These are phyloP conservation scores for Cichorium intybus DNA, from an alignment of 140 eudicot genomes.

Conservation along the genomic window DNA sequence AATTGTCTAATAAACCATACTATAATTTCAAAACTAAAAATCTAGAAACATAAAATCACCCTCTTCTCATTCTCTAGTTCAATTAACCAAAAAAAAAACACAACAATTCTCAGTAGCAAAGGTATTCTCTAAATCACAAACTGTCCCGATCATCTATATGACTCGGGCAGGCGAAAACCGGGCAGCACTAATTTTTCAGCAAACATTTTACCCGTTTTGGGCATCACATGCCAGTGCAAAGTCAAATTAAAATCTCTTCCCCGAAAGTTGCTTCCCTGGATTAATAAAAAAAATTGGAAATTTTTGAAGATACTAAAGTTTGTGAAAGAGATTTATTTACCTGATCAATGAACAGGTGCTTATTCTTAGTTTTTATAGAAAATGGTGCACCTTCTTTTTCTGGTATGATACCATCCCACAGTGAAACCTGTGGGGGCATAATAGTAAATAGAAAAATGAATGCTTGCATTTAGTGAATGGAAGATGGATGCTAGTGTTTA, in stretches of 20 bases:
- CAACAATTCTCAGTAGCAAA: neutral
- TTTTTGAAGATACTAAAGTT: no score
- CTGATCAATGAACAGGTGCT: slow-evolving; percentile 79
- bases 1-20: no score
- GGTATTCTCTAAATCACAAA: slow-evolving; percentile 3
- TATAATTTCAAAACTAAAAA: slow-evolving; percentile 13
- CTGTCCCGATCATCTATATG: slow-evolving; percentile 44
- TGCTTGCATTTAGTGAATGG: no score
- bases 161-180: slow-evolving; percentile 70
- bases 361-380: slow-evolving; percentile 61
- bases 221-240: no score
- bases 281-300: neutral
- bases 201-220: slow-evolving; percentile 95
- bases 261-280: slow-evolving; percentile 81
- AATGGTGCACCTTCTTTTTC: slow-evolving; percentile 69
- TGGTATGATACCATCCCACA: slow-evolving; percentile 91
- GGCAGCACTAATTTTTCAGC: slow-evolving; percentile 73
- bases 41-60: no score
- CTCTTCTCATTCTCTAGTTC: no score
- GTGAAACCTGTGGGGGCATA: slow-evolving; percentile 58
- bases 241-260: slow-evolving; percentile 82
- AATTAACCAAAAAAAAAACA: slow-evolving; percentile 6
- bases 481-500: no score
- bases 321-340: slow-evolving; percentile 32
- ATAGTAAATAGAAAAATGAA: neutral